These are phyloP conservation scores for Saprolegnia diclina DNA, from an alignment of 352 stramenopile species.

Conservation along the genomic window DNA sequence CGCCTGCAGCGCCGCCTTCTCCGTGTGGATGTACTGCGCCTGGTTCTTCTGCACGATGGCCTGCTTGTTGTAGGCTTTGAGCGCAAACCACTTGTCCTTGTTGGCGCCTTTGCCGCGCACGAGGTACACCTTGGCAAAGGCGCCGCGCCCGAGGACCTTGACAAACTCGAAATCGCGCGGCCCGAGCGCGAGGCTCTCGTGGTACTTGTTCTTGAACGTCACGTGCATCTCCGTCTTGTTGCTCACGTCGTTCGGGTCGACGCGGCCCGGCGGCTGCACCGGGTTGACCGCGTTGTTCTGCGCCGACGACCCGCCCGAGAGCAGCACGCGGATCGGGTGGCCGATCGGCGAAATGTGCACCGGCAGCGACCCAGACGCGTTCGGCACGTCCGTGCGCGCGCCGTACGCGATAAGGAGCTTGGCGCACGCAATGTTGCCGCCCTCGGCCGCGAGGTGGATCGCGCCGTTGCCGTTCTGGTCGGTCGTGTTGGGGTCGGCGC, in stretches of 20 bases:
- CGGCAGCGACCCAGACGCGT: conserved; percentile 71
- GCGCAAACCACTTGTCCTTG: conserved; percentile 78
- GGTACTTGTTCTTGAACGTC: conserved; percentile 88
- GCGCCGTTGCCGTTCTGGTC: conserved; percentile 78
- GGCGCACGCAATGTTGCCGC: conserved; percentile 67
- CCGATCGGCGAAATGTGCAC: conserved; percentile 82
- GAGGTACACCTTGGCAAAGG: conserved; percentile 82
- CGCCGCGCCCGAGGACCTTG: conserved; percentile 73
- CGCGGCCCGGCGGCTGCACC: conserved; percentile 55
- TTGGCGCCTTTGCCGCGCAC: conserved; percentile 80
- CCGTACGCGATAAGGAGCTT: conserved; percentile 72
- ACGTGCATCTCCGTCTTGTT: conserved; percentile 42
- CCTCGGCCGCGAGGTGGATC: conserved; percentile 76
- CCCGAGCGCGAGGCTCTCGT: conserved; percentile 71
- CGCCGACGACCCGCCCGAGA: conserved; percentile 48
- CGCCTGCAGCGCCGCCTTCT: conserved; percentile 73
- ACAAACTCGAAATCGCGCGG: conserved; percentile 84
- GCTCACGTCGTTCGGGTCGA: conserved; percentile 64
- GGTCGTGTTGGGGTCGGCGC: conserved; percentile 70
- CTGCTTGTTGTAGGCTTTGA: conserved; percentile 87
- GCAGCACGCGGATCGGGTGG: conserved; percentile 74
- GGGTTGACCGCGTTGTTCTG: conserved; percentile 66
- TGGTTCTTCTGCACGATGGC: conserved; percentile 86
- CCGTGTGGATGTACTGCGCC: conserved; percentile 81
- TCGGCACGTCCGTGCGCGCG: conserved; percentile 64